Percentiles rank a stretch among this genome's conserved stretches.
These are phyloP conservation scores for Pyrenochaeta sp. DNA, from an alignment of 2,329 filamentous ascomycete genomes.

Conservation along the genomic window DNA sequence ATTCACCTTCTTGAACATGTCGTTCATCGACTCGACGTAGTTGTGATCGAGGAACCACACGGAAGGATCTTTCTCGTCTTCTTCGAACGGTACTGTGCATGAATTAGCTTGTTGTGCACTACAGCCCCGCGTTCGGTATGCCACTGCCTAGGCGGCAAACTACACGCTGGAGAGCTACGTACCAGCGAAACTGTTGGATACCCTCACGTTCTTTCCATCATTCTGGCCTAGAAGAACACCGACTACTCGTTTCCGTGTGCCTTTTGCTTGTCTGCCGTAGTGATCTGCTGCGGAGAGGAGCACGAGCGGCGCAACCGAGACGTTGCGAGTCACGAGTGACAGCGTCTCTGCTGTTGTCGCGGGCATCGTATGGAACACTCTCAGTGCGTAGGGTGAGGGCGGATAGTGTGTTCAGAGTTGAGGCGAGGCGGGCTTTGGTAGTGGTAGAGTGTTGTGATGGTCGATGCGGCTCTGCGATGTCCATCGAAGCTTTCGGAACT, in stretches of 20 bases:
- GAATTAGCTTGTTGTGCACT: conserved; percentile 29
- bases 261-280: conserved; percentile 92
- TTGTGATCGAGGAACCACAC: conserved; percentile 99
- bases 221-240: conserved; percentile 95
- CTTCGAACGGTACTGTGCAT: conserved; percentile 87
- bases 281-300: conserved; percentile 98
- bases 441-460: conserved; percentile 25
- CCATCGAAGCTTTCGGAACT: conserved; percentile 40
- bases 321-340: conserved; percentile 90
- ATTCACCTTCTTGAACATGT: conserved; percentile 99
- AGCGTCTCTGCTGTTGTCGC: conserved; percentile 96
- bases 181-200: conserved; percentile 99
- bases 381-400: conserved; percentile 9
- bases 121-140: conserved; percentile 9
- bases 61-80: conserved; percentile 97
- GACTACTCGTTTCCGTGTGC: conserved; percentile 86
- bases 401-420: conserved; percentile 7
- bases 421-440: conserved; percentile 19
- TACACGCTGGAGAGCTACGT: conserved; percentile 39
- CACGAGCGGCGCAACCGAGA: conserved; percentile 96
- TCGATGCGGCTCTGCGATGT: conserved; percentile 46
- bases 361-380: conserved; percentile 69
- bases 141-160: conserved; percentile 22
- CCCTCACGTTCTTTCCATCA: conserved; percentile 92
- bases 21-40: conserved; percentile 99